A percentile compares a stretch with the other conserved stretches of the same genome.
Conservation (phyloP, 1,284 basidiomycete species). For the Acaromyces ingoldii region DNA sequence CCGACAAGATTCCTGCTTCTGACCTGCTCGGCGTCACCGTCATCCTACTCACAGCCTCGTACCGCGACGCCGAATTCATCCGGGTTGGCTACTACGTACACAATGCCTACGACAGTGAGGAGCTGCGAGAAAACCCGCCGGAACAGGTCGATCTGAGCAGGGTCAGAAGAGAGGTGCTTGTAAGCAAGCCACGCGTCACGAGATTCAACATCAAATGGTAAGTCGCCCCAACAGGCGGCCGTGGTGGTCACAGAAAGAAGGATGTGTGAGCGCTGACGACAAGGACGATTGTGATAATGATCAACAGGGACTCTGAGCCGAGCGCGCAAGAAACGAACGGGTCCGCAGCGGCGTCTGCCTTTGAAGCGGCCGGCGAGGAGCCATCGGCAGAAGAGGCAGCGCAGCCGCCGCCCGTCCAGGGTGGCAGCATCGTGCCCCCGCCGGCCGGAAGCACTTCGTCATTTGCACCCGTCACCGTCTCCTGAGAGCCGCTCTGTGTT, state of each 20-base stretch:
- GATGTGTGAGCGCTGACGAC: neutral
- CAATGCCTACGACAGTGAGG: constrained; percentile 92
- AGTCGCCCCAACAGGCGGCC: too few species aligned
- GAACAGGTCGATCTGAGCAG: constrained; percentile 52
- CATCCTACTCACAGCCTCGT: constrained; percentile 81
- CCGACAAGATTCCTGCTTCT: constrained; percentile 69
- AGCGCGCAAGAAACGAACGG: neutral
- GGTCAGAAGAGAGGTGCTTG: constrained; percentile 76
- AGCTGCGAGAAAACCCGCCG: constrained; percentile 55
- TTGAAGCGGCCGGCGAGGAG: neutral
- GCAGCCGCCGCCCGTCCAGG: neutral
- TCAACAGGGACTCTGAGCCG: neutral
- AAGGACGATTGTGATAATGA: neutral
- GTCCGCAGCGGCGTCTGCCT: neutral
- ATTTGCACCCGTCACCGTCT: neutral
- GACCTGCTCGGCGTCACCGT: constrained; percentile 86
- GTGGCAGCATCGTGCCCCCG: too few species aligned
- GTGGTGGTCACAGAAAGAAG: neutral
- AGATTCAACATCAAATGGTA: constrained; percentile 59
- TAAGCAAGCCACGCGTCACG: constrained; percentile 88
- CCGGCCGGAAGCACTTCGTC: too few species aligned
- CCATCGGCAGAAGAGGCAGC: neutral
- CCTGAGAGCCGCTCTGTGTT: neutral
- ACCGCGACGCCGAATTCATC: constrained; percentile 90
- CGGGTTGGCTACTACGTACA: constrained; percentile 99